A percentile compares a stretch with the other conserved stretches of the same genome.
phyloP scores from a whole-genome alignment of 352 stramenopile genomes.

The Phytophthora citricola region DNA sequence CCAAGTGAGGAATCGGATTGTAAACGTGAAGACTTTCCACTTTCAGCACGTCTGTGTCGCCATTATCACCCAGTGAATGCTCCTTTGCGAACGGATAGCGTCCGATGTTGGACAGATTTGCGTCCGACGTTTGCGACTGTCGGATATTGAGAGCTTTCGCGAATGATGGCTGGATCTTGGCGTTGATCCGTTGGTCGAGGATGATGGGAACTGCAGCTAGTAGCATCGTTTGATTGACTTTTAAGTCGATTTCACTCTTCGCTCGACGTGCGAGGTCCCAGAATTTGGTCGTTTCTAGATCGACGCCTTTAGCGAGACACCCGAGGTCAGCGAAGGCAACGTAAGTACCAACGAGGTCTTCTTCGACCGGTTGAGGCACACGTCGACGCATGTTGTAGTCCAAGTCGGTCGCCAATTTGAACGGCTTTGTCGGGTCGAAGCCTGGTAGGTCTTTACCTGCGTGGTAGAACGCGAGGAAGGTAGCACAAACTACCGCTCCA shows the following conservation, averaged over 20 bases:
- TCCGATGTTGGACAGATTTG: constrained; percentile 37
- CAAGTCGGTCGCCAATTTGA: constrained; percentile 43
- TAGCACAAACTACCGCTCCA: constrained; percentile 34
- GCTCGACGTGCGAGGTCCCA: constrained; percentile 50
- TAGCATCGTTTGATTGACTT: constrained; percentile 19
- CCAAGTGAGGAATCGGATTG: constrained; percentile 34
- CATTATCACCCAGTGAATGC: constrained; percentile 10
- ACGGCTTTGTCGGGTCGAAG: constrained; percentile 30
- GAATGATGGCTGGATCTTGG: constrained; percentile 27
- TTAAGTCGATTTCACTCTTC: constrained; percentile 37
- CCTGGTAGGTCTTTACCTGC: constrained; percentile 11
- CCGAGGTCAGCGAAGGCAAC: constrained; percentile 27
- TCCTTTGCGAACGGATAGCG: constrained; percentile 29
- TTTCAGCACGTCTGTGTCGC: constrained; percentile 4
- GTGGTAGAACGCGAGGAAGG: constrained; percentile 35
- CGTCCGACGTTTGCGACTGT: constrained; percentile 28
- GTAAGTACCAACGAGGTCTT: constrained; percentile 42
- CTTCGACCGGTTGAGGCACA: constrained; percentile 31
- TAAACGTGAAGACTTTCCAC: constrained; percentile 44
- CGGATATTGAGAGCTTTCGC: constrained; percentile 25
- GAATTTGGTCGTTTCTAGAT: constrained; percentile 37
- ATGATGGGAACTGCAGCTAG: constrained; percentile 25
- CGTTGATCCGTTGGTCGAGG: constrained; percentile 31
- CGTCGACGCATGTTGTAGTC: constrained; percentile 58
- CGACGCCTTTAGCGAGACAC: constrained; percentile 30